A percentile compares a stretch with the other conserved stretches of the same genome.
Conservation (phyloP, 2,329 filamentous ascomycete species). For the Trichoderma sp. region DNA sequence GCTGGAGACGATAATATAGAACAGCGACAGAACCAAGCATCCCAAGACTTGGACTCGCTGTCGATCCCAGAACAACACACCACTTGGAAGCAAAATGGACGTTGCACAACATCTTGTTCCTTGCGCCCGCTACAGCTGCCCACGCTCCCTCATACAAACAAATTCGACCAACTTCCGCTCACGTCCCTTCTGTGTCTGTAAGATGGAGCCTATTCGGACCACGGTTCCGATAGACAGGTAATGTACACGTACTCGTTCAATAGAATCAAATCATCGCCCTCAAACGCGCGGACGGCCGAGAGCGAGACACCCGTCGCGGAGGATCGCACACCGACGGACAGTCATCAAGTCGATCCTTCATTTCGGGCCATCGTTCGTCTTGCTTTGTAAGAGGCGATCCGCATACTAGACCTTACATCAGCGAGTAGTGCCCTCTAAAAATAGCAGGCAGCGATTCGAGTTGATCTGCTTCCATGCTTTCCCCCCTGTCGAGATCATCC, state of each 20-base stretch:
- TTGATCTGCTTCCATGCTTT: not conserved
- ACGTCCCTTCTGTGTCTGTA: not conserved
- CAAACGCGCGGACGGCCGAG: not conserved
- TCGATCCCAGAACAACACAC: not conserved
- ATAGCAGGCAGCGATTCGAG: not conserved
- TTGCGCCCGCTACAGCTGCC: not conserved
- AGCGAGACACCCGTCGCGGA: not conserved
- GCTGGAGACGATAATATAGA: not conserved
- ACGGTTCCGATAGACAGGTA: too few species aligned
- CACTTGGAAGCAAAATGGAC: not conserved
- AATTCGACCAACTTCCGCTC: not conserved
- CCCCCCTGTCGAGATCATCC: not conserved
- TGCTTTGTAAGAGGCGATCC: not conserved
- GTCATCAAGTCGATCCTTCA: not conserved
- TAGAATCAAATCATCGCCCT: not conserved
- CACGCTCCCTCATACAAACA: not conserved
- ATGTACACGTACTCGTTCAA: not conserved
- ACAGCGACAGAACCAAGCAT: not conserved
- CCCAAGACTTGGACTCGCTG: not conserved
- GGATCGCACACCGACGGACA: not conserved
- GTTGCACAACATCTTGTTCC: not conserved
- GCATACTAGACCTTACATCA: not conserved
- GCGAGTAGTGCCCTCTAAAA: not conserved
- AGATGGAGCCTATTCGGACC: not conserved
- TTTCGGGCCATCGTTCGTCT: not conserved